Evolutionary conservation across 2,329 filamentous ascomycete genomes (phyloP).

Genomic region (Aciculosporium take): DNA sequence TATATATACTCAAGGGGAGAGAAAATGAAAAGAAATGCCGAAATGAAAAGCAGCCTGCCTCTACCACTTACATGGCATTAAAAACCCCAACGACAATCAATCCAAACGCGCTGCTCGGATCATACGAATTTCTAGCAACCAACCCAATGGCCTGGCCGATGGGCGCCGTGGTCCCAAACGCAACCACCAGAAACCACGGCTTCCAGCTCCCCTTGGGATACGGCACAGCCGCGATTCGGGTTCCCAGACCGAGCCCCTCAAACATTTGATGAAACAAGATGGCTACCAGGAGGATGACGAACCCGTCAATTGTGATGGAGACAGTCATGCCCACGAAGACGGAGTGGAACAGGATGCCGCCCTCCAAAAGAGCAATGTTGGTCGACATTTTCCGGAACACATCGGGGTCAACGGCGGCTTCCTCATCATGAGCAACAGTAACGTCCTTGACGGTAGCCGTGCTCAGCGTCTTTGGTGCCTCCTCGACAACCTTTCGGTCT

Average conservation of each 20-base stretch:
- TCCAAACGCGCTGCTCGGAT: constrained; percentile 48
- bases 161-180: constrained; percentile 49
- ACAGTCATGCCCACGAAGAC: constrained; percentile 64
- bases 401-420: constrained; percentile 28
- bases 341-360: constrained; percentile 66
- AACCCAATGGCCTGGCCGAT: constrained; percentile 52
- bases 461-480: constrained; percentile 19
- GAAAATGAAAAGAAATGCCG: no score
- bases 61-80: constrained; percentile 41
- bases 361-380: constrained; percentile 62
- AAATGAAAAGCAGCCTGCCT: constrained; percentile 3
- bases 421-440: constrained; percentile 22
- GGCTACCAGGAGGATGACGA: constrained; percentile 51
- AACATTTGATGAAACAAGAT: constrained; percentile 62
- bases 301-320: constrained; percentile 53
- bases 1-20: no score
- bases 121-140: constrained; percentile 40
- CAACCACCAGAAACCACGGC: constrained; percentile 46
- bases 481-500: not conserved
- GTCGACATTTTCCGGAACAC: constrained; percentile 49
- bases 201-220: constrained; percentile 41
- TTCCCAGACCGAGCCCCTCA: constrained; percentile 54
- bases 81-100: constrained; percentile 50
- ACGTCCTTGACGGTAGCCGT: constrained; percentile 17
- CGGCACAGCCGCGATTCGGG: constrained; percentile 53